Conservation (phyloP, 352 stramenopile species). For the Phytopythium kandeliae region DNA sequence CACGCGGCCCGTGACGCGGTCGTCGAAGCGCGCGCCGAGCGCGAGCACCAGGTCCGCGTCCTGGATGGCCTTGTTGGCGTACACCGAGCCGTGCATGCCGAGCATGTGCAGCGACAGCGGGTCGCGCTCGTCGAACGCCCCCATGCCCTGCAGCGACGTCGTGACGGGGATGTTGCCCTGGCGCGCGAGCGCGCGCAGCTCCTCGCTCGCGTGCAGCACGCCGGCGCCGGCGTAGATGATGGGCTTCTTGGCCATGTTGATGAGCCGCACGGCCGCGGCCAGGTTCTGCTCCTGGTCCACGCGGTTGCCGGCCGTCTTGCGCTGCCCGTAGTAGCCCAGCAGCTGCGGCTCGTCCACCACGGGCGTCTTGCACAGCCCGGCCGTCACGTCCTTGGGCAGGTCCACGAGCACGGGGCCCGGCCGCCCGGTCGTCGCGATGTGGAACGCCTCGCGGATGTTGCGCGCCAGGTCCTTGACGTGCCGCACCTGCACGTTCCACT, state of each 20-base stretch:
- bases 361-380: constrained; percentile 62
- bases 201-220: constrained; percentile 78
- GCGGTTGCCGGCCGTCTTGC: constrained; percentile 77
- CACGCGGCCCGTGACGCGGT: constrained; percentile 93
- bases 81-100: constrained; percentile 95
- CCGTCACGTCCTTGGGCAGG: constrained; percentile 94
- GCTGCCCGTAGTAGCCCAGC: constrained; percentile 82
- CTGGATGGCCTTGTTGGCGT: constrained; percentile 96
- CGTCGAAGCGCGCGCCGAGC: constrained; percentile 94
- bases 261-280: constrained; percentile 70
- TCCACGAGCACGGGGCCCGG: constrained; percentile 94
- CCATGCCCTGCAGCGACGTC: constrained; percentile 92
- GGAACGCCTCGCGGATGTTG: constrained; percentile 95
- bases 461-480: constrained; percentile 93
- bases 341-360: constrained; percentile 74
- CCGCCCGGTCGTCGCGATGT: constrained; percentile 91
- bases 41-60: constrained; percentile 93
- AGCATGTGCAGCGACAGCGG: constrained; percentile 95
- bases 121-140: constrained; percentile 92
- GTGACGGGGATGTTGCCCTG: constrained; percentile 94
- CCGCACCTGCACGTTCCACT: constrained; percentile 97
- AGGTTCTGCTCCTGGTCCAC: constrained; percentile 77
- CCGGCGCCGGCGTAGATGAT: constrained; percentile 95
- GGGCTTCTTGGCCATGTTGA: constrained; percentile 93
- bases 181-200: constrained; percentile 90